phyloP scores from a whole-genome alignment of 768 basidiomycete genomes.

The Paxillus involutus region DNA sequence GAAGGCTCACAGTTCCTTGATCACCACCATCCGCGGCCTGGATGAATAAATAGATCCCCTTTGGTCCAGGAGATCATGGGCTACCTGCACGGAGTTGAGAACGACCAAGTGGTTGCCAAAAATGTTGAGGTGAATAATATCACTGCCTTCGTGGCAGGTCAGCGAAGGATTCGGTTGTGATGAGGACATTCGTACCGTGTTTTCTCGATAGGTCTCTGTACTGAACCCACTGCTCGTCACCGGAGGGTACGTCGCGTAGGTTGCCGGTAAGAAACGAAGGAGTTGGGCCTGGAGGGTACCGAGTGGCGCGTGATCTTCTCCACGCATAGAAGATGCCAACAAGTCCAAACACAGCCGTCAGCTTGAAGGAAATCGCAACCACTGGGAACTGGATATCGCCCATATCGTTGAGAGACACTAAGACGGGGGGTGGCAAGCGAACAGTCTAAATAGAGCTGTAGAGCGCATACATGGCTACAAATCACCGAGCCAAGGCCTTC shows the following conservation, averaged over 20 bases:
- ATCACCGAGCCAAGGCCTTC: too few species aligned
- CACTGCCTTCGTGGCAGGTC: neutral
- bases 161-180: too few species aligned
- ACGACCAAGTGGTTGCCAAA: constrained; percentile 47
- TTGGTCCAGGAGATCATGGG: constrained; percentile 45
- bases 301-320: neutral
- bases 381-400: too few species aligned
- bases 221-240: constrained; percentile 47
- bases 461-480: too few species aligned
- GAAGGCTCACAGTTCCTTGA: neutral
- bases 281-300: constrained; percentile 1
- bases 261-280: constrained; percentile 46
- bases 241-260: constrained; percentile 50
- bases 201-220: constrained; percentile 25
- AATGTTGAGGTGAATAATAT: constrained; percentile 14
- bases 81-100: constrained; percentile 42
- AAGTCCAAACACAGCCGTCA: neutral
- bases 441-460: too few species aligned
- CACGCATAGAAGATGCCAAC: neutral
- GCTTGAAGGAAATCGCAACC: too few species aligned
- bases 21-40: neutral
- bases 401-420: too few species aligned
- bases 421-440: too few species aligned
- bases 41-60: constrained; percentile 49
- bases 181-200: constrained; percentile 37